These are phyloP conservation scores for Eimeria sp. DNA, from an alignment of 169 alveolate genomes.

Conservation along the genomic window DNA sequence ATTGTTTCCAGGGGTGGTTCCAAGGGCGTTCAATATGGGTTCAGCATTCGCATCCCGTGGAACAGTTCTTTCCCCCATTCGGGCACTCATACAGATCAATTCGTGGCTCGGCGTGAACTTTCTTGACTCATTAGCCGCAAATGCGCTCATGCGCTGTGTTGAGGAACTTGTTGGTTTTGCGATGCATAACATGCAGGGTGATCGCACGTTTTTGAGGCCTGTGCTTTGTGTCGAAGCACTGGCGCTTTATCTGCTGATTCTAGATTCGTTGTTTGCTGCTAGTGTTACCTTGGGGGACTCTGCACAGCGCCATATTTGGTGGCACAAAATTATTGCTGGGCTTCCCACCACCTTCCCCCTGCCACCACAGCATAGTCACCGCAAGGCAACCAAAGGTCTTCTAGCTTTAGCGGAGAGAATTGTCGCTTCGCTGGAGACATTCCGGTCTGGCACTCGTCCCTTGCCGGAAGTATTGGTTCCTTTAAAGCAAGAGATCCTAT, in stretches of 20 bases:
- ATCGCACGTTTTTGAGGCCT: background rate
- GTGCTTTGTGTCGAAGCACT: background rate
- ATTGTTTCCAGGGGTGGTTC: constrained; percentile 14
- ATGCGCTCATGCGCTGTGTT: background rate
- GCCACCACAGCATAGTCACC: background rate
- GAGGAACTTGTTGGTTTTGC: constrained; percentile 21
- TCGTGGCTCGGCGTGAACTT: background rate
- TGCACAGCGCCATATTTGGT: constrained; percentile 1
- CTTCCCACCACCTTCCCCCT: background rate
- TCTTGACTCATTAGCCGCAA: background rate
- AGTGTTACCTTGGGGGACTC: background rate
- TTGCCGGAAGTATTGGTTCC: background rate
- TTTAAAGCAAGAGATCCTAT: background rate
- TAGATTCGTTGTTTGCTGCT: constrained; percentile 19
- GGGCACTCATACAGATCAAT: background rate
- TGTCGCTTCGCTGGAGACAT: background rate
- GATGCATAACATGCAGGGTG: background rate
- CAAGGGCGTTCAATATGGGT: background rate
- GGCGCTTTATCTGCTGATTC: background rate
- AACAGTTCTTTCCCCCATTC: background rate
- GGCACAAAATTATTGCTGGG: background rate
- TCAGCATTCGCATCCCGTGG: background rate
- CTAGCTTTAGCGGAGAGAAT: background rate
- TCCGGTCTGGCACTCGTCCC: constrained; percentile 7
- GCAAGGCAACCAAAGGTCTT: background rate